Evolutionary conservation across 2,329 filamentous ascomycete genomes (phyloP), one percentile per base, ranked within the genome.

Genomic region (Meredithiella fracta): DNA sequence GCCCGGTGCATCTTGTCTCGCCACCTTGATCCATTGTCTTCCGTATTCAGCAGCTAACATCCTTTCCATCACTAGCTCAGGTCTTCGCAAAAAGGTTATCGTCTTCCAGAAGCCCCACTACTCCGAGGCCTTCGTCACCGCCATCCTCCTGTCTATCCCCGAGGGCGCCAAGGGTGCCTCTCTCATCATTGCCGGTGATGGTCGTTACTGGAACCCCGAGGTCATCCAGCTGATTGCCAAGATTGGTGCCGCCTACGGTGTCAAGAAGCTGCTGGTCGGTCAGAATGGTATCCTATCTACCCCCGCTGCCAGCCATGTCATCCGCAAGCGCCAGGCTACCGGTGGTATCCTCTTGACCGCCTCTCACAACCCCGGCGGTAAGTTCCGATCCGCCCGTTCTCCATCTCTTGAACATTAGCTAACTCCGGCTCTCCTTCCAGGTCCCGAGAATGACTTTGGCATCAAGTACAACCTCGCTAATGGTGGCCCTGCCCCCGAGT

Each of bases 381-480:
- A 69, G 83, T 63, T 22, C 44, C 9, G 20, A 47, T 31, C 20
- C 23, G 23, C 62, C 17, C 22, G 7, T 31, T 17, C 44, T 29
- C 17, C 23, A 37, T 17, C 20, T n/a, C n/a, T 34, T 50, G 38
- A 54, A 14, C 55, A 23, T 25, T 53, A 8, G 9, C 56, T 53
- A 44, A 44, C 44, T 29, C n/a, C 29, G 15, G 15, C 22, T 17
- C 9, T 49, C 42, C 34, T 15, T 20, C 22, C 34, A 94, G 88
- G 90, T 53, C 92, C 92, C 60, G 85, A 80, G 63, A 85, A 92
- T 68, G 92, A 98, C 72, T 98, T 98, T 65, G 92, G 92, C 64
- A 98, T 98, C 82, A 98, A 98, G 76, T 98, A 98, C 80, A 98
- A 98, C 77, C 77, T 98, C 59, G 77, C 88, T 69, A 97, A 98